Evolutionary conservation across 495 filamentous ascomycete genomes (phyloP).

Genomic region (Immersiella caudata): DNA sequence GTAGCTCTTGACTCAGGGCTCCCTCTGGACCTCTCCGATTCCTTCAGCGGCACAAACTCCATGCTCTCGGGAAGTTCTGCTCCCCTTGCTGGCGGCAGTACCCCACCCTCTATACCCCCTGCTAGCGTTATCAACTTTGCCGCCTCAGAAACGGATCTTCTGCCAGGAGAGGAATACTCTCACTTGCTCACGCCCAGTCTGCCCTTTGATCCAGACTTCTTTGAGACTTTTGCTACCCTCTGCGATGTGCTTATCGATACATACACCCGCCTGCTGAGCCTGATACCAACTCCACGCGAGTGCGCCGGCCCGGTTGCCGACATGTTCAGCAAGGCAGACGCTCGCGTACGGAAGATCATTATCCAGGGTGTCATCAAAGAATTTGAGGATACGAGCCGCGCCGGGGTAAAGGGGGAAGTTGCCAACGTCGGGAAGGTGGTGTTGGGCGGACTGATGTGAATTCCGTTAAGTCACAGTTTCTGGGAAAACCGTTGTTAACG

Average conservation of each 20-base stretch:
- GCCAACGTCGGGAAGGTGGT: conserved; percentile 85
- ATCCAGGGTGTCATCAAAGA: conserved; percentile 83
- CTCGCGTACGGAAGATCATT: conserved; percentile 80
- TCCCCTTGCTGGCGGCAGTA: background rate
- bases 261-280: conserved; percentile 74
- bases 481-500: too few species aligned
- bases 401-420: conserved; percentile 75
- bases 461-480: background rate
- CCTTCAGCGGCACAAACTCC: background rate
- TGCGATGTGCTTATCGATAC: conserved; percentile 95
- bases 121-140: conserved; percentile 50
- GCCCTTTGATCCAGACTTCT: conserved; percentile 97
- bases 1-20: background rate
- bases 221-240: conserved; percentile 93
- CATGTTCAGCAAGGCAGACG: conserved; percentile 86
- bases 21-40: background rate
- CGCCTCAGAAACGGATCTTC: conserved; percentile 50
- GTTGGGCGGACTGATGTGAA: conserved; percentile 82
- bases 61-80: conserved; percentile 3
- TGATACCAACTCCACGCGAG: conserved; percentile 67
- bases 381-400: conserved; percentile 84
- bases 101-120: conserved; percentile 8
- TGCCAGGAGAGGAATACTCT: conserved; percentile 79
- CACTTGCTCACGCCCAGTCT: conserved; percentile 88
- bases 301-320: conserved; percentile 70